These are phyloP conservation scores for Colletotrichum graminicola DNA, from an alignment of 2,329 filamentous ascomycete species.

Conservation along the genomic window DNA sequence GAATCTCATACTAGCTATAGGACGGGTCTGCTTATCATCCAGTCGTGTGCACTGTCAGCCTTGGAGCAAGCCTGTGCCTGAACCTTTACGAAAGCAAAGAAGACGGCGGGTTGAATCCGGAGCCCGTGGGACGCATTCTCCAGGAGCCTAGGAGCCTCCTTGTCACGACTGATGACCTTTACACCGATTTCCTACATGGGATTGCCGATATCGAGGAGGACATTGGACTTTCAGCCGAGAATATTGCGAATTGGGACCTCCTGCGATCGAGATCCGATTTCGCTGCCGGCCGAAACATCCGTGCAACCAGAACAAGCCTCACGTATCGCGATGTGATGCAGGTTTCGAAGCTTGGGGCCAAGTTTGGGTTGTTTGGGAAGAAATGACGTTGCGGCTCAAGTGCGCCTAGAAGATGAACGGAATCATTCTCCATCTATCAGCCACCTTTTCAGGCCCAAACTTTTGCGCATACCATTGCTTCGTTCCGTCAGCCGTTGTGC, in stretches of 20 bases:
- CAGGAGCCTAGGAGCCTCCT: conserved; percentile 88
- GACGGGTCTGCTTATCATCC: conserved; percentile 90
- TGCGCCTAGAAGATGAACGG: conserved; percentile 70
- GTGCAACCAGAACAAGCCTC: conserved; percentile 76
- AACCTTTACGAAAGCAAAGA: conserved; percentile 77
- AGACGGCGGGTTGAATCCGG: conserved; percentile 67
- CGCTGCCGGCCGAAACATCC: conserved; percentile 65
- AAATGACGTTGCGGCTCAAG: conserved; percentile 49
- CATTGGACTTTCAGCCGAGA: conserved; percentile 68
- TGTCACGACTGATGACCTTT: conserved; percentile 77
- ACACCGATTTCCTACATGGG: conserved; percentile 79
- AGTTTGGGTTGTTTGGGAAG: conserved; percentile 66
- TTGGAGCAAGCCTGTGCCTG: conserved; percentile 82
- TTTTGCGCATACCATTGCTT: conserved; percentile 82
- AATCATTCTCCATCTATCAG: conserved; percentile 79
- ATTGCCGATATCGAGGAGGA: conserved; percentile 78
- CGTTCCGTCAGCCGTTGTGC: conserved; percentile 82
- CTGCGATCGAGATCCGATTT: conserved; percentile 64
- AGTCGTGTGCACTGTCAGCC: conserved; percentile 90
- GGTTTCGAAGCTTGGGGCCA: conserved; percentile 79
- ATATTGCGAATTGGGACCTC: conserved; percentile 79
- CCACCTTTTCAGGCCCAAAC: conserved; percentile 76
- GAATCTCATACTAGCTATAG: conserved; percentile 51
- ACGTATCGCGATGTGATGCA: conserved; percentile 90
- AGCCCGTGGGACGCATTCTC: conserved; percentile 71